Percentiles rank a stretch among this genome's conserved stretches.
Evolutionary conservation across 768 basidiomycete genomes (phyloP).

Genomic region (Termitomyces sp.): DNA sequence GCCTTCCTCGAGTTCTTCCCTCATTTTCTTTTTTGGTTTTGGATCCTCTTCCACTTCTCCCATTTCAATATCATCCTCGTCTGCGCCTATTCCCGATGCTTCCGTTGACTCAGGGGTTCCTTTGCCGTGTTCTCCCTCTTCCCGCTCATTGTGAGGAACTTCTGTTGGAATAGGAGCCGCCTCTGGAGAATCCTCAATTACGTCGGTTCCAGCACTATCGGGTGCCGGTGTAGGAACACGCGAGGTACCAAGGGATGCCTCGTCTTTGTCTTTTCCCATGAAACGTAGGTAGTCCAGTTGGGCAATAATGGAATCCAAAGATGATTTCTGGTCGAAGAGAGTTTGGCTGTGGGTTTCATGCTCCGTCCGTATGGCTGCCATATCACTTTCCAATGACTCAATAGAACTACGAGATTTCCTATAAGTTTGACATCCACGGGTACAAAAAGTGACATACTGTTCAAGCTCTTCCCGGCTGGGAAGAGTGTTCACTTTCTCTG

Average conservation of each 20-base stretch:
- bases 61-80: conserved; percentile 80
- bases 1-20: conserved; percentile 81
- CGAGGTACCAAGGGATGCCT: conserved; percentile 37
- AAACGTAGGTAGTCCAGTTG: conserved; percentile 60
- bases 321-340: conserved; percentile 62
- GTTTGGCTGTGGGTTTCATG: conserved; percentile 68
- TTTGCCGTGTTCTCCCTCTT: conserved; percentile 34
- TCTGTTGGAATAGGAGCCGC: conserved; percentile 1
- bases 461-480: conserved; percentile 75
- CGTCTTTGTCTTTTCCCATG: conserved; percentile 64
- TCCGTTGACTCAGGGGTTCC: conserved; percentile 14
- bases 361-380: conserved; percentile 66
- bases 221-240: conserved; percentile 46
- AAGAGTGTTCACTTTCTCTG: conserved; percentile 77
- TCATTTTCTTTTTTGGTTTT: conserved; percentile 48
- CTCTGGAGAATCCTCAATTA: conserved; percentile 12
- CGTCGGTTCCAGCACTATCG: conserved; percentile 23
- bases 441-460: conserved; percentile 44
- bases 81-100: conserved; percentile 12
- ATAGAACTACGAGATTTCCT: conserved; percentile 47
- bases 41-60: conserved; percentile 81
- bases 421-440: not conserved
- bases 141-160: conserved; percentile 18
- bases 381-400: conserved; percentile 67
- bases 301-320: conserved; percentile 59